Base-by-base conservation (phyloP, 1,139 yeast genomes). In the Diutina sp. region DNA sequence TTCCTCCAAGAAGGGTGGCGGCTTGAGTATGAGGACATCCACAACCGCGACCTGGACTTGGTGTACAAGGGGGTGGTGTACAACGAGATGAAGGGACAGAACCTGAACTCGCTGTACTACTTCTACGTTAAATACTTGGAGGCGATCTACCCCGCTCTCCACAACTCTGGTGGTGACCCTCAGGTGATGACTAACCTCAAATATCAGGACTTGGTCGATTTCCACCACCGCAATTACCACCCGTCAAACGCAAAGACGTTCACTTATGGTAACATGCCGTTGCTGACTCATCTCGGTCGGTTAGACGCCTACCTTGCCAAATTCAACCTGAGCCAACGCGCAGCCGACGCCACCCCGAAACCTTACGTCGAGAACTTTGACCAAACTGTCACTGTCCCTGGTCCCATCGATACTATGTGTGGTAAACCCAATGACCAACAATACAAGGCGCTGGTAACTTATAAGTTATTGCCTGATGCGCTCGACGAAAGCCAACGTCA, bases 1-100 rank as follows among this genome's bases (percentile, higher is more conserved):
- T 93, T 93, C 66, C 78, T 80, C 61, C 99, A 95, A 72, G 99
- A 93, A 72, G 99, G 99, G 47, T 93, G 99, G 99, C 82, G 99
- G 67, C 73, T 95, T 54, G 99, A 93, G 68, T 83, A 89, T 63
- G 81, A 81, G 57, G 77, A 76, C 55, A 71, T 83, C 5, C 67
- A 75, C 14, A 91, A 91, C 65, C 72, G 73, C 8, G 60, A 64
- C 0, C 77, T 88, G 18, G 87, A 89, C 1, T 67, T 93, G 55
- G 76, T 74, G 8, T 90, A 89, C 68, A 93, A 93, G 70, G 99
- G 99, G 47, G 99, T 93, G 44, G 99, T 93, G 1, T 93, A 87
- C 69, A 93, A 93, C 66, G 99, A 93, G 72, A 93, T 93, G 99
- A 93, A 95, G 69, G 99, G 99, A 6, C 98, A 93, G 71, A 83